Evolutionary conservation across 2,329 filamentous ascomycete species (phyloP).

Genomic region (Phyllosticta citriasiana): DNA sequence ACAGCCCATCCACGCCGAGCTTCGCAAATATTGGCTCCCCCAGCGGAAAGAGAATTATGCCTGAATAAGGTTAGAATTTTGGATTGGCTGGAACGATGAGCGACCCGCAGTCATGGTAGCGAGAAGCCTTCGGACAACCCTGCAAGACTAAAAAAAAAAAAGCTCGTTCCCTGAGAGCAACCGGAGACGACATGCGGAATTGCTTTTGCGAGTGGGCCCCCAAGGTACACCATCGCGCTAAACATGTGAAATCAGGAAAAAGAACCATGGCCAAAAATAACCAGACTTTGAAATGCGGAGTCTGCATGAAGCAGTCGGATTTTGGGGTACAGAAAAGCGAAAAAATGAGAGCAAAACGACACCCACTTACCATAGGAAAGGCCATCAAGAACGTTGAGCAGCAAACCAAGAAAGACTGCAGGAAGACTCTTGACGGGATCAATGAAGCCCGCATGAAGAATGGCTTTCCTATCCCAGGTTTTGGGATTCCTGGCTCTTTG

Average conservation of each 20-base stretch:
- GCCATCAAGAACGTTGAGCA: conserved; percentile 90
- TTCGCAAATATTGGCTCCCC: conserved; percentile 76
- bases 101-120: neutral
- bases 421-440: conserved; percentile 63
- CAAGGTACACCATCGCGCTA: neutral
- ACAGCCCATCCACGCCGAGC: conserved; percentile 86
- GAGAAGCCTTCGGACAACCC: conserved; percentile 1
- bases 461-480: conserved; percentile 57
- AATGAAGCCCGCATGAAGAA: conserved; percentile 53
- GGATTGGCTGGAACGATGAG: neutral
- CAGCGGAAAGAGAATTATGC: conserved; percentile 90
- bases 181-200: neutral
- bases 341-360: neutral
- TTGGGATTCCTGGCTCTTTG: conserved; percentile 45
- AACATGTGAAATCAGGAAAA: neutral
- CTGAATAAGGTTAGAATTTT: conserved; percentile 28
- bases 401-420: conserved; percentile 74
- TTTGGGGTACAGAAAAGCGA: neutral
- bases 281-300: neutral
- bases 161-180: neutral
- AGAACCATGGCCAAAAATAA: neutral
- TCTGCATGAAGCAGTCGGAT: neutral
- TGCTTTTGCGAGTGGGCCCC: neutral
- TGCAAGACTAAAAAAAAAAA: neutral
- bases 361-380: conserved; percentile 70